Evolutionary conservation across 192 early-diverging fungal genomes (phyloP), one percentile per base, ranked within the genome.

Genomic region (Nowakowskiella sp.): DNA sequence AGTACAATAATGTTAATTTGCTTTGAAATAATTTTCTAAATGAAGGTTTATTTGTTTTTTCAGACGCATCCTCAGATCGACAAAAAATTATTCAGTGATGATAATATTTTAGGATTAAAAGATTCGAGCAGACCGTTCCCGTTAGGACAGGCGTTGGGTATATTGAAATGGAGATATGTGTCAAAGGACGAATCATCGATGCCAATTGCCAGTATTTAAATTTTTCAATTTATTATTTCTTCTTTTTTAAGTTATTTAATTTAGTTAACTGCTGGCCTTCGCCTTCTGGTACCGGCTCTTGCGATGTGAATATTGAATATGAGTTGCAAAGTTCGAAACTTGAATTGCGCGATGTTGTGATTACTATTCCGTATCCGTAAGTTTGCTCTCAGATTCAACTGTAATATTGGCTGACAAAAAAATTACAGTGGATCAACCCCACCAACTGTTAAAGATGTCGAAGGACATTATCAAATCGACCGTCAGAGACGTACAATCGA

Each of bases 251-350:
- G 30, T 31, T 45, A 36, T 45, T 44, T n/a, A 25, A 50, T 21
- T 31, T 59, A 87, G 85, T 96, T 65, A 98, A 90, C 72, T 98
- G 95, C 76, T 98, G 95, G 95, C 93, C 95, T 21, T 87, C 91
- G 16, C 91, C 88, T 26, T 76, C 83, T 25, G 91, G 84, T 43
- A 83, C 74, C 64, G 93, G 95, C 2, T 77, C 82, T 0, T 83
- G 84, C 42, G 92, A 94, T 65, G 95, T 99, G 22, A 99, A 90
- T 55, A 91, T 97, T 49, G 95, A 99, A 65, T 99, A 95, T 58
- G 91, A 95, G 62, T 73, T 95, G 43, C 86, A 83, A 59, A 69
- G 76, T 49, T 65, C 79, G 19, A 70, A 75, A 39, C 78, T 95
- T 48, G 87, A 84, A 62, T 77, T 99, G 8, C 78, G 84, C 19